These are phyloP conservation scores for Hymenoscyphus fraxineus DNA, from an alignment of 2,329 filamentous ascomycete species.

Conservation along the genomic window DNA sequence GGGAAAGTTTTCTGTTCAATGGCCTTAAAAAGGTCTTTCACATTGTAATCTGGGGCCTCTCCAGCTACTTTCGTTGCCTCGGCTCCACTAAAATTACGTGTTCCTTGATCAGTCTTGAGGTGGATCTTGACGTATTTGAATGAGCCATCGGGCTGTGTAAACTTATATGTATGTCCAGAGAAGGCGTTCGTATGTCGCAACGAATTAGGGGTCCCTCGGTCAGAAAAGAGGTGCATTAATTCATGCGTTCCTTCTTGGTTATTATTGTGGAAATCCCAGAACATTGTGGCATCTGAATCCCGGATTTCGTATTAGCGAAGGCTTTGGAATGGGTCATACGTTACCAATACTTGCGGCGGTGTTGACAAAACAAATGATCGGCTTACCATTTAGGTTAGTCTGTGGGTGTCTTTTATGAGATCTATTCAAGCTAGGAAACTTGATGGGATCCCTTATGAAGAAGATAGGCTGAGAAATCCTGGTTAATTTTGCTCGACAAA, in stretches of 20 bases:
- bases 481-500: background rate
- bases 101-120: constrained; percentile 45
- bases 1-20: constrained; percentile 45
- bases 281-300: constrained; percentile 46
- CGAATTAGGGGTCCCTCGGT: constrained; percentile 7
- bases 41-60: constrained; percentile 37
- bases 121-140: constrained; percentile 50
- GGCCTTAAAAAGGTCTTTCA: constrained; percentile 40
- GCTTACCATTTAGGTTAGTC: constrained; percentile 53
- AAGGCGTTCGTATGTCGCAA: constrained; percentile 11
- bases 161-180: constrained; percentile 44
- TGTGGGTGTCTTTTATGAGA: constrained; percentile 71
- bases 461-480: constrained; percentile 54
- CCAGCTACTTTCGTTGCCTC: constrained; percentile 37
- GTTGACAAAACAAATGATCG: background rate
- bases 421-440: constrained; percentile 72
- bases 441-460: constrained; percentile 68
- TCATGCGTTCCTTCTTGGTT: constrained; percentile 11
- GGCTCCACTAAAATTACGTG: constrained; percentile 41
- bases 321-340: background rate
- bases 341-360: no score
- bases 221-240: constrained; percentile 12
- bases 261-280: constrained; percentile 16
- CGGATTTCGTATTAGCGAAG: background rate
- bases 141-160: constrained; percentile 36